Evolutionary conservation across 768 basidiomycete species (phyloP).

Genomic region (Leccinum aurantiacum): DNA sequence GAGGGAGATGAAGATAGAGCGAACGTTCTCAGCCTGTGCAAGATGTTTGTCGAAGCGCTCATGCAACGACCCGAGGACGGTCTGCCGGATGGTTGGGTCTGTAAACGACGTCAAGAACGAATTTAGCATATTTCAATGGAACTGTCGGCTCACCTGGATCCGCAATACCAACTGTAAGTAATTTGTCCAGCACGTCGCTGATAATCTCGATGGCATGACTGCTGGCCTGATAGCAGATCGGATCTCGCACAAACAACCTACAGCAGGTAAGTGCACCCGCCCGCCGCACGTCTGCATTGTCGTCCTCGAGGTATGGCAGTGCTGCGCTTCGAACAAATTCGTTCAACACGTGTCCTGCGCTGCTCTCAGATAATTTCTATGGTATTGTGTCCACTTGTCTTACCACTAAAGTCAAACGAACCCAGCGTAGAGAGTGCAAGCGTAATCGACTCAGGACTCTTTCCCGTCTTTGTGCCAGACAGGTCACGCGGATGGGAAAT

Average conservation of each 20-base stretch:
- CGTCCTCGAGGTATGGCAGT: conserved; percentile 91
- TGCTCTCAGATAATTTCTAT: conserved; percentile 13
- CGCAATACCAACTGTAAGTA: conserved; percentile 91
- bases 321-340: conserved; percentile 94
- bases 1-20: conserved; percentile 93
- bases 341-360: conserved; percentile 83
- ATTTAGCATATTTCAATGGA: not conserved
- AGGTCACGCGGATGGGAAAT: conserved; percentile 50
- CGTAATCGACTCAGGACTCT: conserved; percentile 67
- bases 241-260: conserved; percentile 87
- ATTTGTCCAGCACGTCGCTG: conserved; percentile 95
- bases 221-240: conserved; percentile 94
- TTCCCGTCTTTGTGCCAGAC: conserved; percentile 52
- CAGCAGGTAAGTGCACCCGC: conserved; percentile 94
- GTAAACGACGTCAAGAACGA: conserved; percentile 9
- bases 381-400: conserved; percentile 10
- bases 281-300: conserved; percentile 80
- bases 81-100: conserved; percentile 79
- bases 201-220: conserved; percentile 96
- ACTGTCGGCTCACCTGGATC: conserved; percentile 72
- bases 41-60: conserved; percentile 96
- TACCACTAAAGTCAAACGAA: conserved; percentile 92
- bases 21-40: conserved; percentile 97
- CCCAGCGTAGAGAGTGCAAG: conserved; percentile 87
- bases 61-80: conserved; percentile 83